These are phyloP conservation scores for Endogone sp. DNA, from an alignment of 192 early-diverging fungal species.

Conservation along the genomic window DNA sequence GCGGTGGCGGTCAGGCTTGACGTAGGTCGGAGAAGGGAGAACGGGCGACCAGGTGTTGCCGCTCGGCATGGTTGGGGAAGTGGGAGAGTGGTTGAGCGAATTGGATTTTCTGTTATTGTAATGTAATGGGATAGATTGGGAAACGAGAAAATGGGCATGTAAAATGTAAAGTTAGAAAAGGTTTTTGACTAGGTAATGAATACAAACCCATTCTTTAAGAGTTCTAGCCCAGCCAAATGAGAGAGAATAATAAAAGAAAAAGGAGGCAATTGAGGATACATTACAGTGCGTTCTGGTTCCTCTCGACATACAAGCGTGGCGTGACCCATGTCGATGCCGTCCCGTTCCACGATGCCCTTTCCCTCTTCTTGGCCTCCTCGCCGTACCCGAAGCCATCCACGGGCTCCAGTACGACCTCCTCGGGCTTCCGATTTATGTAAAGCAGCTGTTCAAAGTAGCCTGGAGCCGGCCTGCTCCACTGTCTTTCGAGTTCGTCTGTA, in stretches of 20 bases:
- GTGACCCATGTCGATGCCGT: not conserved
- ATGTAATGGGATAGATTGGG: too few species aligned
- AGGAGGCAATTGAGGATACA: not conserved
- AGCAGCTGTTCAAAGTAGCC: conserved; percentile 34
- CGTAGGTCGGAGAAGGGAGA: not conserved
- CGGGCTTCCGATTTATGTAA: conserved; percentile 3
- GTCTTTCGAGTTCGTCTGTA: conserved; percentile 31
- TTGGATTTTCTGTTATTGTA: too few species aligned
- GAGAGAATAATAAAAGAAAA: not conserved
- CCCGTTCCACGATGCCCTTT: not conserved
- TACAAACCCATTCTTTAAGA: too few species aligned
- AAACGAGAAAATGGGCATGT: not conserved
- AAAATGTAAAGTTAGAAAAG: not conserved
- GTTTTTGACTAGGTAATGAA: not conserved
- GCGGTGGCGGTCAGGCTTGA: not conserved
- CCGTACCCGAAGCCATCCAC: not conserved
- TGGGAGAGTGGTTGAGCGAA: not conserved
- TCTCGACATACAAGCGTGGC: not conserved
- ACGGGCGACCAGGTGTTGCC: not conserved
- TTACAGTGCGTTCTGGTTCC: not conserved
- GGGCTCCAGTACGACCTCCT: not conserved
- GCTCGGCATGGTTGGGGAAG: not conserved
- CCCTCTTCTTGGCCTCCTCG: not conserved
- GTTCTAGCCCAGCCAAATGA: too few species aligned
- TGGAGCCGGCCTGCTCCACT: conserved; percentile 34